phyloP scores from a whole-genome alignment of 495 filamentous ascomycete genomes.

The Aspergillus bertholletiae region DNA sequence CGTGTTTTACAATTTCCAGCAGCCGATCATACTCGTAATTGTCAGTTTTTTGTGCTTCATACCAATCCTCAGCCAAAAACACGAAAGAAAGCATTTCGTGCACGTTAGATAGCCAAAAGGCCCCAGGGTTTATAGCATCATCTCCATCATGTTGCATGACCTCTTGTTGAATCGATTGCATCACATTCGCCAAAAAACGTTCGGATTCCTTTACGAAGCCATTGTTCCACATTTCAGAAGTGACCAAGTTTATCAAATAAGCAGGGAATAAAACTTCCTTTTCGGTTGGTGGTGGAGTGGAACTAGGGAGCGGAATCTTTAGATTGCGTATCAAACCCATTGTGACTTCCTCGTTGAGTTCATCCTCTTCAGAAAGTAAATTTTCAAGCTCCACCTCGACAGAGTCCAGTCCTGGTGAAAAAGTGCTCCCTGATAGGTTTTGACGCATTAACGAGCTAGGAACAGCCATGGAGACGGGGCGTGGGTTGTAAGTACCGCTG shows the following conservation, averaged over 20 bases:
- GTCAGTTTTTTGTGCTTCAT: conserved; percentile 97
- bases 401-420: conserved; percentile 76
- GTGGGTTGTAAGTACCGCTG: conserved; percentile 87
- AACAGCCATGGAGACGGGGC: conserved; percentile 92
- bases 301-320: conserved; percentile 84
- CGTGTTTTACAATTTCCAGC: conserved; percentile 97
- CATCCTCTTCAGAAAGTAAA: conserved; percentile 91
- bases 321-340: conserved; percentile 94
- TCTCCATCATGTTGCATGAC: conserved; percentile 99
- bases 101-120: conserved; percentile 99
- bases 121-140: conserved; percentile 93
- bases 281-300: conserved; percentile 83
- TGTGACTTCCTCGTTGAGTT: conserved; percentile 91
- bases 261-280: conserved; percentile 99
- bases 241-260: conserved; percentile 98
- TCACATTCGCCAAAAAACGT: conserved; percentile 97
- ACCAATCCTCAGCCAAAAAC: conserved; percentile 99
- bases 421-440: conserved; percentile 62
- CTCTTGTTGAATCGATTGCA: conserved; percentile 98
- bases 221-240: conserved; percentile 99
- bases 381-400: conserved; percentile 92
- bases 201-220: conserved; percentile 99
- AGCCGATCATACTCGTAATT: conserved; percentile 98
- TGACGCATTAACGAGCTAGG: conserved; percentile 61
- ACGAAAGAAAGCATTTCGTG: conserved; percentile 99